phyloP scores from a whole-genome alignment of 2,329 filamentous ascomycete species.

The Botrytis elliptica region DNA sequence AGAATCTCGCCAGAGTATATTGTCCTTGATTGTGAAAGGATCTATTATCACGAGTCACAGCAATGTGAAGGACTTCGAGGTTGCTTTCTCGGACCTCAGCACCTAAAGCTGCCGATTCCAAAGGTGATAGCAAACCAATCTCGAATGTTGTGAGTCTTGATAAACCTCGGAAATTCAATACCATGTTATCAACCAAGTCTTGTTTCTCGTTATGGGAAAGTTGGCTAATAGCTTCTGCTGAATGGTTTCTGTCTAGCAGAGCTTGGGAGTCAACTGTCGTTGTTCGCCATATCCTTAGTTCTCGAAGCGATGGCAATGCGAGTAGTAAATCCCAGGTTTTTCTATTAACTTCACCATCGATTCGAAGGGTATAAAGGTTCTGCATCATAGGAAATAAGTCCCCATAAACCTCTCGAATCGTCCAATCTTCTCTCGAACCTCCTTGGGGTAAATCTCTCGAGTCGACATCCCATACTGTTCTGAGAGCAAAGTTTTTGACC shows the following conservation, averaged over 20 bases:
- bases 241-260: slow-evolving; percentile 6
- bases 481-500: slow-evolving; percentile 17
- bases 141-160: slow-evolving; percentile 18
- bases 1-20: slow-evolving; percentile 18
- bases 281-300: slow-evolving; percentile 22
- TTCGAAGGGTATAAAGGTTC: slow-evolving; percentile 12
- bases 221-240: neutral
- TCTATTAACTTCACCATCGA: slow-evolving; percentile 19
- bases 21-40: slow-evolving; percentile 16
- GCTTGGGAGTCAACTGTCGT: slow-evolving; percentile 17
- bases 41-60: slow-evolving; percentile 19
- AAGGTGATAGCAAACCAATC: slow-evolving; percentile 20
- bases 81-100: slow-evolving; percentile 18
- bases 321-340: slow-evolving; percentile 18
- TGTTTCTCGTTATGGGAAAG: neutral
- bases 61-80: slow-evolving; percentile 19
- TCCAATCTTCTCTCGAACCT: slow-evolving; percentile 16
- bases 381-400: slow-evolving; percentile 14
- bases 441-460: slow-evolving; percentile 14
- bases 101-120: slow-evolving; percentile 21
- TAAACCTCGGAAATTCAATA: slow-evolving; percentile 19
- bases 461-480: slow-evolving; percentile 22
- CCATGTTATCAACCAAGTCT: slow-evolving; percentile 3
- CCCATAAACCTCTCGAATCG: neutral
- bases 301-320: slow-evolving; percentile 15